These are phyloP conservation scores for Globisporangium parvum DNA, from an alignment of 352 stramenopile genomes.

Conservation along the genomic window DNA sequence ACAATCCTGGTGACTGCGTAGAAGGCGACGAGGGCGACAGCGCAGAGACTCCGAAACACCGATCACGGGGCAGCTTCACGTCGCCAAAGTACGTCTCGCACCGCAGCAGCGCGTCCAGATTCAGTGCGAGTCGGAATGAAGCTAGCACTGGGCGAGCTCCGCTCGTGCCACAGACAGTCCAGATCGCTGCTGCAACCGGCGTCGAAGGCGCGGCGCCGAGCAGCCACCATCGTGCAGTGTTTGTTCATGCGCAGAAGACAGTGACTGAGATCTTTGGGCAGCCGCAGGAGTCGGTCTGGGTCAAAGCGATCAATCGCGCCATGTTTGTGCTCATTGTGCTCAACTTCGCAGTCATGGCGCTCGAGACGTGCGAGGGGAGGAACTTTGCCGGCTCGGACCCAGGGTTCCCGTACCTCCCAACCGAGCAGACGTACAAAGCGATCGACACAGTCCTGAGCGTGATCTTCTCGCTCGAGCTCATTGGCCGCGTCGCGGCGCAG, in stretches of 20 bases:
- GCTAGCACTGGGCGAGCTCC: not conserved
- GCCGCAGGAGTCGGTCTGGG: conserved; percentile 26
- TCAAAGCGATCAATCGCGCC: conserved; percentile 28
- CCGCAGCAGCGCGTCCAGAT: not conserved
- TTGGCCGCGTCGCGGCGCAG: conserved; percentile 23
- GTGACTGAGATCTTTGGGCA: conserved; percentile 35
- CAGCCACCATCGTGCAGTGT: conserved; percentile 15
- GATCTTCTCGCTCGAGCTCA: conserved; percentile 56
- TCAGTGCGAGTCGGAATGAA: not conserved
- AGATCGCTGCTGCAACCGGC: conserved; percentile 2
- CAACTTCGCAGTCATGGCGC: conserved; percentile 36
- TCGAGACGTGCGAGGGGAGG: conserved; percentile 58
- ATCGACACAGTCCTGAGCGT: conserved; percentile 34
- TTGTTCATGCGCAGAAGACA: conserved; percentile 23
- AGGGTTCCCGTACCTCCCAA: conserved; percentile 47
- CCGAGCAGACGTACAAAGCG: conserved; percentile 23
- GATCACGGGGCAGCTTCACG: not conserved
- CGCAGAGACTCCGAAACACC: no score
- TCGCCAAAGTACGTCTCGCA: not conserved
- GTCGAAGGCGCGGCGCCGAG: not conserved
- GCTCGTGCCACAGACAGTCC: conserved; percentile 12
- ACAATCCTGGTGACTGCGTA: not conserved
- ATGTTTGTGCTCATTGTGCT: conserved; percentile 53
- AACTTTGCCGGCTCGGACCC: conserved; percentile 48
- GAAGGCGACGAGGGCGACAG: not conserved